phyloP scores from a whole-genome alignment of 2,329 filamentous ascomycete species.

The Chalara sp. region DNA sequence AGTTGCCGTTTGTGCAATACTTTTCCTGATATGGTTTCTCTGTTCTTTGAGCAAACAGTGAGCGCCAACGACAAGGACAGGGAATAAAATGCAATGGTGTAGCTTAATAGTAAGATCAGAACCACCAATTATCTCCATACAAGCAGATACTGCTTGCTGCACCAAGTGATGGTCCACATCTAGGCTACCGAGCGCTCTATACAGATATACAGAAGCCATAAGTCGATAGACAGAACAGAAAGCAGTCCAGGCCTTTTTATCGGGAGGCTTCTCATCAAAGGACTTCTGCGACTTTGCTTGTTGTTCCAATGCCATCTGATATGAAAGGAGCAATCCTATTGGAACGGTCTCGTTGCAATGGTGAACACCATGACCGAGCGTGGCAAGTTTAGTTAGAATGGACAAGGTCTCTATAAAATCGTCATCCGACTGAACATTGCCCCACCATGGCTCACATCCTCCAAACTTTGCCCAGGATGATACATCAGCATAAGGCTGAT shows the following conservation, averaged over 20 bases:
- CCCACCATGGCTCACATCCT: conserved; percentile 36
- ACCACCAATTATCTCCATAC: conserved; percentile 31
- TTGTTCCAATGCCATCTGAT: conserved; percentile 19
- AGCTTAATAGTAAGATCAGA: conserved; percentile 30
- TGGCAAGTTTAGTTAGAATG: conserved; percentile 24
- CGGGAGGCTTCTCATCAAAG: conserved; percentile 6
- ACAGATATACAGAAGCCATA: conserved; percentile 35
- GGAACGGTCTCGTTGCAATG: conserved; percentile 13
- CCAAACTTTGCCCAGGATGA: conserved; percentile 34
- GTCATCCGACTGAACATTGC: conserved; percentile 19
- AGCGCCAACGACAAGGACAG: conserved; percentile 31
- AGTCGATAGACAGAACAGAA: conserved; percentile 30
- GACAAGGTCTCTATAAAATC: conserved; percentile 30
- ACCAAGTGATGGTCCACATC: conserved; percentile 32
- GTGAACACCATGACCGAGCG: conserved; percentile 27
- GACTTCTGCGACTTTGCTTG: conserved; percentile 16
- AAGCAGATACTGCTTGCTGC: conserved; percentile 32
- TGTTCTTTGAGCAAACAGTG: conserved; percentile 27
- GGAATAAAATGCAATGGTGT: conserved; percentile 33
- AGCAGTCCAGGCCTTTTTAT: conserved; percentile 28
- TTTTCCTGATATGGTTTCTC: conserved; percentile 19
- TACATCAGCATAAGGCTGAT: conserved; percentile 31
- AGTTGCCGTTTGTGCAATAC: conserved; percentile 13
- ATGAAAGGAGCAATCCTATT: conserved; percentile 19
- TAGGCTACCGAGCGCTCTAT: conserved; percentile 35